phyloP scores from a whole-genome alignment of 306 rosid species.

The Acacia acuminata region DNA sequence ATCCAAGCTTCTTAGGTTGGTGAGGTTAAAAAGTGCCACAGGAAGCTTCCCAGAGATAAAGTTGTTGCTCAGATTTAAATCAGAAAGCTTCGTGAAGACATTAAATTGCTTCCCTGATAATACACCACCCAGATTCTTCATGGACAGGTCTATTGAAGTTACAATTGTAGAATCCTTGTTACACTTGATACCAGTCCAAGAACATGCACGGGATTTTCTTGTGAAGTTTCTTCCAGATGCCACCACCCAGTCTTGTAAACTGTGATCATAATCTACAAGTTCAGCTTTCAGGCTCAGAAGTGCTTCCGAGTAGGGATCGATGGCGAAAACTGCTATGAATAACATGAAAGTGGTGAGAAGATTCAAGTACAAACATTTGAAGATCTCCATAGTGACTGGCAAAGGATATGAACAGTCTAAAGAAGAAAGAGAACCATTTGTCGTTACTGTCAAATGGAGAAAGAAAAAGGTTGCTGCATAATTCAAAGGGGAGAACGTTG shows the following conservation, averaged over 20 bases:
- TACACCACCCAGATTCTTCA: constrained; percentile 62
- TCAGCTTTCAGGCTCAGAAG: constrained; percentile 81
- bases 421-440: not conserved
- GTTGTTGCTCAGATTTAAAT: constrained; percentile 78
- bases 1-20: constrained; percentile 61
- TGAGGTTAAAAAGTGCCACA: constrained; percentile 63
- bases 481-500: constrained; percentile 32
- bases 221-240: constrained; percentile 45
- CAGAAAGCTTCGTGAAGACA: constrained; percentile 57
- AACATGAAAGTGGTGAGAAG: constrained; percentile 49
- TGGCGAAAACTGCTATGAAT: constrained; percentile 45
- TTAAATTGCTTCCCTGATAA: constrained; percentile 66
- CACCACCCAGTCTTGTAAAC: constrained; percentile 67
- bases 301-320: constrained; percentile 69
- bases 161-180: constrained; percentile 53
- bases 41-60: constrained; percentile 77
- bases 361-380: constrained; percentile 42
- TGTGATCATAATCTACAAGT: constrained; percentile 50
- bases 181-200: constrained; percentile 86
- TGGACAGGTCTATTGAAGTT: constrained; percentile 70
- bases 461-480: constrained; percentile 43
- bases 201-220: constrained; percentile 65
- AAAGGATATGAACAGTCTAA: constrained; percentile 43
- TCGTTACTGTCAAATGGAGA: constrained; percentile 25
- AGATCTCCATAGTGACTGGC: constrained; percentile 71